phyloP scores from a whole-genome alignment of 306 rosid genomes.

The Cucurbita maxima region DNA sequence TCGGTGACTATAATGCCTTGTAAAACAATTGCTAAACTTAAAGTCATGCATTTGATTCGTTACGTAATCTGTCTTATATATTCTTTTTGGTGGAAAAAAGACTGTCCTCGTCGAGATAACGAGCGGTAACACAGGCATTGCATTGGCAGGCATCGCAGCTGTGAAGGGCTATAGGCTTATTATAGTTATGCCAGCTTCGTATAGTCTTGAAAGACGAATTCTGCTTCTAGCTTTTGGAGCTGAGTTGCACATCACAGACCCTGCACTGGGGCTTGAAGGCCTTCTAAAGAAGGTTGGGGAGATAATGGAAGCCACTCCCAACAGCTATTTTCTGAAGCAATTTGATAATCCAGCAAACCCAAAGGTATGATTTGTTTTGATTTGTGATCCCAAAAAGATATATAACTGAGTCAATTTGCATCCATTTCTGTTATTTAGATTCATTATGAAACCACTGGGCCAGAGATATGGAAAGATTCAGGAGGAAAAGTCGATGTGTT shows the following conservation, averaged over 20 bases:
- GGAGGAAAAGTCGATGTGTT: slow-evolving; percentile 50
- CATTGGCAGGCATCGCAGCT: slow-evolving; percentile 58
- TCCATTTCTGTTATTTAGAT: slow-evolving; percentile 19
- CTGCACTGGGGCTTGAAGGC: slow-evolving; percentile 35
- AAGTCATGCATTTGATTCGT: background rate
- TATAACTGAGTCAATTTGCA: background rate
- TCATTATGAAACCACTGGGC: slow-evolving; percentile 87
- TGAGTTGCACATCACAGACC: slow-evolving; percentile 50
- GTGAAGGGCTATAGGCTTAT: slow-evolving; percentile 47
- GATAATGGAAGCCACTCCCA: slow-evolving; percentile 30
- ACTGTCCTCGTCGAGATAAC: slow-evolving; percentile 56
- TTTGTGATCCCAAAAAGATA: background rate
- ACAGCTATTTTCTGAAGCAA: slow-evolving; percentile 36
- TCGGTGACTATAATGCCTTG: background rate
- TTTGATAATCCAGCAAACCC: slow-evolving; percentile 61
- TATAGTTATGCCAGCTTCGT: slow-evolving; percentile 38
- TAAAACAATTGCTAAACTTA: background rate
- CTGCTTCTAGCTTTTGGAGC: slow-evolving; percentile 64
- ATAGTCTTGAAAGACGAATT: slow-evolving; percentile 48
- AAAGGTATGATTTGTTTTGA: slow-evolving; percentile 15
- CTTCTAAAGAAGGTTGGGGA: slow-evolving; percentile 36
- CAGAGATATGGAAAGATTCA: slow-evolving; percentile 79
- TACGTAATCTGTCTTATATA: slow-evolving; percentile 3
- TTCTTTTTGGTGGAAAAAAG: slow-evolving; percentile 19
- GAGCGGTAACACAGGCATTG: slow-evolving; percentile 74